Base-by-base conservation (phyloP, 495 filamentous ascomycete genomes). In the Xylaria castorea region DNA sequence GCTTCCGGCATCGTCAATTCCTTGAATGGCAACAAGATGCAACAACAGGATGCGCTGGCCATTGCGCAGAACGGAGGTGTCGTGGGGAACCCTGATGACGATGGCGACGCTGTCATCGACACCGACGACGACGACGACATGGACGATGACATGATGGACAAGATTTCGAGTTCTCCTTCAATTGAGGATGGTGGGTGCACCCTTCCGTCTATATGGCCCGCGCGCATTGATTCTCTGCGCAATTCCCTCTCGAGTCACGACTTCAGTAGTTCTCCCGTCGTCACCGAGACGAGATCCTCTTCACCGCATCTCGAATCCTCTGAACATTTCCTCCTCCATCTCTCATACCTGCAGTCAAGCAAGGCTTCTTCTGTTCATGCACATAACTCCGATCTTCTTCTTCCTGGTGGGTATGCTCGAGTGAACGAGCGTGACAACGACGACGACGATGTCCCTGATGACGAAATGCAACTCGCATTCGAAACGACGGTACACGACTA, bases 151-250 rank as follows among this genome's bases (percentile, higher is more conserved):
- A 92, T 95, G 85, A 93, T 95, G 91, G 96, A 98, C 84, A 95
- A 95, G 82, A 97, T 99, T 60, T 97, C 94, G 62, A 98, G 95
- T 81, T 97, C 95, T 74, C 96, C 96, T 73, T 98, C 95, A 68
- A 99, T 99, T 81, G 93, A 96, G 82, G 97, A 99, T 88, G 96
- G 96, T 99, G 89, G 85, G 94, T 94, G 74, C 77, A 71, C 71
- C 72, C 76, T 80, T 76, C 76, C 77, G 66, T 73, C 63, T 71
- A 60, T 73, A 61, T 83, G 81, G 80, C 82, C 85, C 64, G 73
- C 73, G 73, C 79, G 82, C 73, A 78, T 74, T 76, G 81, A 80
- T 71, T 84, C 84, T 77, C 75, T 82, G 75, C 76, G 75, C 71
- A 77, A 80, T 74, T 64, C 82, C 77, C 62, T 75, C 36, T 36